Conservation (phyloP, 2,329 filamentous ascomycete species). For the Colletotrichum graminicola region DNA sequence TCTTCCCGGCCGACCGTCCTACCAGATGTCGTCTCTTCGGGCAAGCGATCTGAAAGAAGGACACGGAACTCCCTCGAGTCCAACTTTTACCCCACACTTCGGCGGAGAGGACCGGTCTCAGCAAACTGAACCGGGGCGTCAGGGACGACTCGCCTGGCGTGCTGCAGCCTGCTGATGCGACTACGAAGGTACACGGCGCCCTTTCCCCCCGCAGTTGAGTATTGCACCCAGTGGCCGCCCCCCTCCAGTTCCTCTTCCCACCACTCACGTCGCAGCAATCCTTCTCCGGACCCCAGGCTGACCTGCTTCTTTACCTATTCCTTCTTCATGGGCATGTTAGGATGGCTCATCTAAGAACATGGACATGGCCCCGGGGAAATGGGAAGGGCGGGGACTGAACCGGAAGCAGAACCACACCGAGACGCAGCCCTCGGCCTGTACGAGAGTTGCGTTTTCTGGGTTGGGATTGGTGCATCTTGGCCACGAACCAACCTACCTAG, state of each 20-base stretch:
- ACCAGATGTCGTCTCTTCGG: not conserved
- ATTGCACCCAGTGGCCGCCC: not conserved
- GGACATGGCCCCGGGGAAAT: slow-evolving; percentile 12
- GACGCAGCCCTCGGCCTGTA: not conserved
- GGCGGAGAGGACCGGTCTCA: not conserved
- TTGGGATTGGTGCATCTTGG: slow-evolving; percentile 28
- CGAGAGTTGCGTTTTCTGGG: slow-evolving; percentile 7
- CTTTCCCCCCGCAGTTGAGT: slow-evolving; percentile 32
- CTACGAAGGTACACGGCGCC: not conserved
- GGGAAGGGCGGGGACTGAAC: slow-evolving; percentile 34
- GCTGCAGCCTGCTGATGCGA: slow-evolving; percentile 13
- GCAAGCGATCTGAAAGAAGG: slow-evolving; percentile 7
- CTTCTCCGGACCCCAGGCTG: slow-evolving; percentile 39
- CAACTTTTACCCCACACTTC: slow-evolving; percentile 35
- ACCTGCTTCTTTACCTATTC: slow-evolving; percentile 24
- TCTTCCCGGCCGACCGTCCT: not conserved
- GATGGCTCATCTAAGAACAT: slow-evolving; percentile 28
- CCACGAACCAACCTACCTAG: slow-evolving; percentile 13
- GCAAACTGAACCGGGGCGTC: slow-evolving; percentile 14
- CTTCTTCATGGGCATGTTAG: slow-evolving; percentile 12
- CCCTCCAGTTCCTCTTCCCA: slow-evolving; percentile 9
- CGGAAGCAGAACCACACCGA: slow-evolving; percentile 30
- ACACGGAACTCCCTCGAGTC: slow-evolving; percentile 16
- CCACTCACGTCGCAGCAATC: slow-evolving; percentile 37
- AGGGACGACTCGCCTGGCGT: slow-evolving; percentile 27